Percentiles rank a stretch among this genome's conserved stretches.
These are phyloP conservation scores for Plasmodium coatneyi DNA, from an alignment of 169 alveolate genomes.

Conservation along the genomic window DNA sequence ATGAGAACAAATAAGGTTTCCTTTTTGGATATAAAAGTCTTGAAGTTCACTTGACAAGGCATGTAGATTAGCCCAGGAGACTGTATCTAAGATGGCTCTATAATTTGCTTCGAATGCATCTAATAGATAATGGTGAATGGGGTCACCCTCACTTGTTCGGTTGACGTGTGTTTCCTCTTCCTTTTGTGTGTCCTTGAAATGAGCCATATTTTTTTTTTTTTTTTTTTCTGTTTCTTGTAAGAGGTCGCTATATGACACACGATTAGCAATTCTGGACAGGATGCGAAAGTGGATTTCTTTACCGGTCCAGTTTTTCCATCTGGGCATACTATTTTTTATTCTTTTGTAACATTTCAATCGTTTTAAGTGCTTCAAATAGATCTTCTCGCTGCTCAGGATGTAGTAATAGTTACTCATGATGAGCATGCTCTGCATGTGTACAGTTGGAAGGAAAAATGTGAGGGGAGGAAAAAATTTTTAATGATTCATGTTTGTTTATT, in stretches of 20 bases:
- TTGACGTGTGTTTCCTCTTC: neutral
- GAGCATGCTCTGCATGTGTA: constrained; percentile 20
- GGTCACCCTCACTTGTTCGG: neutral
- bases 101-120: neutral
- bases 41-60: neutral
- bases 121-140: neutral
- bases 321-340: neutral
- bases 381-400: constrained; percentile 13
- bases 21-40: neutral
- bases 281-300: neutral
- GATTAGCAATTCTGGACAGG: neutral
- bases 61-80: neutral
- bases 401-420: constrained; percentile 13
- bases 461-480: neutral
- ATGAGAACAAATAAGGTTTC: neutral
- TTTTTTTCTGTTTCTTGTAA: neutral
- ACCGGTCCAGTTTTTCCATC: neutral
- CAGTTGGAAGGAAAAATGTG: neutral
- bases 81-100: neutral
- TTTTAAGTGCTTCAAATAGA: constrained; percentile 7
- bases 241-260: neutral
- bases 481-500: neutral
- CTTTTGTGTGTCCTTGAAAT: neutral
- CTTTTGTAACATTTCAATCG: constrained; percentile 3
- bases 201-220: neutral